Conservation (phyloP, 2,329 filamentous ascomycete genomes). For the Trichoderma afroharzianum region DNA sequence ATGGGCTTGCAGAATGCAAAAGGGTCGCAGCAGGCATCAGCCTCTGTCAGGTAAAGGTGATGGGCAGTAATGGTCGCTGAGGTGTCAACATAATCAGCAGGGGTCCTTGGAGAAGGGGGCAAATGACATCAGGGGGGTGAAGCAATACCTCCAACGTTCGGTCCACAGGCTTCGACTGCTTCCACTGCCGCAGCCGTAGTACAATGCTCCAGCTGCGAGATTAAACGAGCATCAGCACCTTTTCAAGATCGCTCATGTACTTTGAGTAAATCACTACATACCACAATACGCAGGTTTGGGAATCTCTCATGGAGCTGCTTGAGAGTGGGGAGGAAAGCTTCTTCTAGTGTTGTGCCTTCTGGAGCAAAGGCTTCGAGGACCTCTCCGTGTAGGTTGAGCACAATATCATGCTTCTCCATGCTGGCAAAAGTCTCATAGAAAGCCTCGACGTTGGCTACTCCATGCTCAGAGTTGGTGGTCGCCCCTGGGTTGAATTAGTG, state of each 20-base stretch:
- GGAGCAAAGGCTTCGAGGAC: constrained; percentile 52
- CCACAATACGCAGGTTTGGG: constrained; percentile 64
- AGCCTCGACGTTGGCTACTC: constrained; percentile 64
- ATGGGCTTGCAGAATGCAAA: constrained; percentile 72
- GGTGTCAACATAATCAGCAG: background rate
- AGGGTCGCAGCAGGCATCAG: constrained; percentile 60
- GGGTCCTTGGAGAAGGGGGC: background rate
- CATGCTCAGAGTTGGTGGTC: constrained; percentile 64
- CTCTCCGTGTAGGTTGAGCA: constrained; percentile 94
- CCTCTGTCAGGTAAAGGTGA: constrained; percentile 75
- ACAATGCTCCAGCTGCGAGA: constrained; percentile 68
- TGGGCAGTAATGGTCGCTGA: constrained; percentile 78
- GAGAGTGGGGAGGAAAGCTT: constrained; percentile 75
- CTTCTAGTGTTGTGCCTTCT: constrained; percentile 43
- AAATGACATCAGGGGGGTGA: background rate
- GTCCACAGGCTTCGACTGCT: constrained; percentile 72
- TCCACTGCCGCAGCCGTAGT: constrained; percentile 78
- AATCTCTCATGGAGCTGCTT: constrained; percentile 69
- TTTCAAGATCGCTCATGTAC: background rate
- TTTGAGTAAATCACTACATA: constrained; percentile 18
- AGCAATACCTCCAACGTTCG: constrained; percentile 60
- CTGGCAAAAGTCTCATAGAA: constrained; percentile 81
- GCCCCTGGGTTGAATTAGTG: constrained; percentile 40
- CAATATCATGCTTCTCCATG: constrained; percentile 72
- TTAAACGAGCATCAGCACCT: background rate